These are phyloP conservation scores for Gaeumannomyces sp. DNA, from an alignment of 2,329 filamentous ascomycete species.

Conservation along the genomic window DNA sequence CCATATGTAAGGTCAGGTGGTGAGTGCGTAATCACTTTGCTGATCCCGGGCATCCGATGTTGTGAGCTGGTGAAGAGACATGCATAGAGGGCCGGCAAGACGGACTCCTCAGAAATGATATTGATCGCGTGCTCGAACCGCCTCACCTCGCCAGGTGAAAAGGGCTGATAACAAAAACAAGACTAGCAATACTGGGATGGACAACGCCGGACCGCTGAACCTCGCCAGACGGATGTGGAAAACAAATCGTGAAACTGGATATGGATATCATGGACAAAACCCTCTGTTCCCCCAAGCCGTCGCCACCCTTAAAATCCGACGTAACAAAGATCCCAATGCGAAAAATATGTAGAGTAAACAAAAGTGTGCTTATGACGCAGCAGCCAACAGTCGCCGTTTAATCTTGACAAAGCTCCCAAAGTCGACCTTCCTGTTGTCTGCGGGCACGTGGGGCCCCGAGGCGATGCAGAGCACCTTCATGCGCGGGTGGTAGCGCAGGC, in stretches of 20 bases:
- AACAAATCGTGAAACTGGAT: too few relatives aligned
- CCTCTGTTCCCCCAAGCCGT: not conserved
- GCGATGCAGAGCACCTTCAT: conserved; percentile 95
- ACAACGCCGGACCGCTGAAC: too few relatives aligned
- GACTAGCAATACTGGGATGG: too few relatives aligned
- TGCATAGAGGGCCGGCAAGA: not conserved
- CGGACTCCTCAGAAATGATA: not conserved
- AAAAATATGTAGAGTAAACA: not conserved
- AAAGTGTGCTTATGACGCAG: conserved; percentile 14
- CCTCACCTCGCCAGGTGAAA: not conserved
- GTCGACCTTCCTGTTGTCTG: conserved; percentile 44
- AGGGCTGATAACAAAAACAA: not conserved
- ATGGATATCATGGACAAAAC: not conserved
- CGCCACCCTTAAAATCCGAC: not conserved
- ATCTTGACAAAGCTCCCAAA: conserved; percentile 39
- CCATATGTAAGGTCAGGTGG: too few relatives aligned
- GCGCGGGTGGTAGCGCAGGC: conserved; percentile 76
- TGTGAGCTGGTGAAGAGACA: too few relatives aligned
- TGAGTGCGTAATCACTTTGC: too few relatives aligned
- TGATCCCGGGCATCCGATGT: too few relatives aligned
- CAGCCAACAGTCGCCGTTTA: conserved; percentile 33
- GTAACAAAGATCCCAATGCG: not conserved
- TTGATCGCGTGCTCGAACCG: not conserved
- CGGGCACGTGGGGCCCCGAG: conserved; percentile 69
- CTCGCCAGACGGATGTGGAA: too few relatives aligned